Conservation (phyloP, 202 grass and related monocot species). For the Digitaria exilis region DNA sequence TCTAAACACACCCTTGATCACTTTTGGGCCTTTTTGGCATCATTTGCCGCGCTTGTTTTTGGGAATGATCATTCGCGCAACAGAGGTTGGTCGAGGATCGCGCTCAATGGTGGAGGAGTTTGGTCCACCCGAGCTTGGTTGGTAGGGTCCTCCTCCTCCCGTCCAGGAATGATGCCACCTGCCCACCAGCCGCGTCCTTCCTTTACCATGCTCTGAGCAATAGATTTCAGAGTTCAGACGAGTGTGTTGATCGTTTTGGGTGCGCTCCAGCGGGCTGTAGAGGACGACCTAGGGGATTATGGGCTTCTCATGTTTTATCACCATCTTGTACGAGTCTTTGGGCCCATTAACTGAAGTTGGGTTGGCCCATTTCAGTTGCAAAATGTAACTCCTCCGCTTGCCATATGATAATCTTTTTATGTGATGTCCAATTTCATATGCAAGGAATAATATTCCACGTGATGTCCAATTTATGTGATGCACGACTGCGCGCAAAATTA, state of each 20-base stretch:
- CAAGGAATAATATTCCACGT: neutral
- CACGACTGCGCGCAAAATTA: neutral
- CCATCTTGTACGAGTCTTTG: neutral
- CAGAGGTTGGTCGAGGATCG: neutral
- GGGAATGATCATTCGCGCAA: neutral
- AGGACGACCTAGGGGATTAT: neutral
- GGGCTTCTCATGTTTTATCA: neutral
- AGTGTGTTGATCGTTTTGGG: neutral
- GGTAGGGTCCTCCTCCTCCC: neutral
- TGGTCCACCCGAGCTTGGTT: neutral
- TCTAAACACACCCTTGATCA: too few relatives aligned
- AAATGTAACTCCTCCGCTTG: neutral
- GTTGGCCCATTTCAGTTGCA: neutral
- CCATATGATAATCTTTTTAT: too few relatives aligned
- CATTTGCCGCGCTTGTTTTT: neutral
- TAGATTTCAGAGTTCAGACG: neutral
- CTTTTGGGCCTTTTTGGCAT: neutral
- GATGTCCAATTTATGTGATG: neutral
- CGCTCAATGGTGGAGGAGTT: neutral
- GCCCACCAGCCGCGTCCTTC: neutral
- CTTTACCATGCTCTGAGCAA: neutral
- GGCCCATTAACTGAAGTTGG: neutral
- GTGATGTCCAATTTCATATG: too few relatives aligned
- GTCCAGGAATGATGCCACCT: neutral
- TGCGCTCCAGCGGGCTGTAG: too few relatives aligned